Evolutionary conservation across 495 filamentous ascomycete genomes (phyloP).

Genomic region (Mytilinidion resinicola): DNA sequence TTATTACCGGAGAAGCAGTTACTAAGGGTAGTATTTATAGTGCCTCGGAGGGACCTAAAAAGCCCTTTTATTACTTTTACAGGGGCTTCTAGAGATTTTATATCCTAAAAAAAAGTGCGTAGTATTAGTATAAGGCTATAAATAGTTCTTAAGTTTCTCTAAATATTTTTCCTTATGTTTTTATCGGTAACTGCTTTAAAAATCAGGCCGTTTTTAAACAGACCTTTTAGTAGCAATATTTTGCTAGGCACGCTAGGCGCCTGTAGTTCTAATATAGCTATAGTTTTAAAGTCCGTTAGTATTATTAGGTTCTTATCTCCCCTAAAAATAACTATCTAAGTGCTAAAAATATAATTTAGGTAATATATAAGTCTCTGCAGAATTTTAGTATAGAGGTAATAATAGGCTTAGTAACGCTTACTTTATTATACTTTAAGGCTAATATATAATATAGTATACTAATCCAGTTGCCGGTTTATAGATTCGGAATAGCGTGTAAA

Average conservation of each 20-base stretch:
- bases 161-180: not conserved
- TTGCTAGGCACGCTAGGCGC: not conserved
- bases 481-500: not conserved
- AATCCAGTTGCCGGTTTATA: not conserved
- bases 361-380: not conserved
- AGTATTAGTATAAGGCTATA: not conserved
- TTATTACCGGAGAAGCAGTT: not conserved
- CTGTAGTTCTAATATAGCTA: not conserved
- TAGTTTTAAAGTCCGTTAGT: not conserved
- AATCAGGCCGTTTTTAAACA: not conserved
- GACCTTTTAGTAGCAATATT: not conserved
- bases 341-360: not conserved
- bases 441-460: not conserved
- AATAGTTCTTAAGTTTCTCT: not conserved
- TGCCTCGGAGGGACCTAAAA: not conserved
- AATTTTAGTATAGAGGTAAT: not conserved
- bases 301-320: not conserved
- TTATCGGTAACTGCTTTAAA: not conserved
- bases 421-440: not conserved
- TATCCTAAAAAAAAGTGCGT: not conserved
- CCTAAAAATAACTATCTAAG: not conserved
- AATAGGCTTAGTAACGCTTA: not conserved
- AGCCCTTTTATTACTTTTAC: not conserved
- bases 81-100: not conserved
- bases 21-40: not conserved